A percentile compares a stretch with the other conserved stretches of the same genome.
Conservation (phyloP, 495 filamentous ascomycete species). For the Aspergillus hancockii region DNA sequence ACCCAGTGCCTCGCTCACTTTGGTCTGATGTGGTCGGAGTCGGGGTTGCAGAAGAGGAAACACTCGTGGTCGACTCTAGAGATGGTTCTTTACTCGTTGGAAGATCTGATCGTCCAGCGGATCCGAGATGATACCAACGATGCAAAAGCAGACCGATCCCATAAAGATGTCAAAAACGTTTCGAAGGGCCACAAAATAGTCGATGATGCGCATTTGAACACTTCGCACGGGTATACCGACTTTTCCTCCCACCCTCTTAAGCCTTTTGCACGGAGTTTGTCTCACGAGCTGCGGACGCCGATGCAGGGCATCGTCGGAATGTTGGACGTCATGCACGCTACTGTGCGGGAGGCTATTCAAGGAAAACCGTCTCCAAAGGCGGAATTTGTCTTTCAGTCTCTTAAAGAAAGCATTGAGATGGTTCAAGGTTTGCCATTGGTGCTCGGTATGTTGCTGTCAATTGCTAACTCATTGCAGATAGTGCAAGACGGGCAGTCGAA, state of each 20-base stretch:
- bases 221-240: conserved; percentile 25
- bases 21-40: conserved; percentile 71
- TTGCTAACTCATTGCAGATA: conserved; percentile 48
- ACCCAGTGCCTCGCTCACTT: conserved; percentile 74
- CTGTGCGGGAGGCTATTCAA: conserved; percentile 68
- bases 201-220: conserved; percentile 28
- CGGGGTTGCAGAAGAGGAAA: conserved; percentile 56
- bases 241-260: conserved; percentile 66
- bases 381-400: conserved; percentile 57
- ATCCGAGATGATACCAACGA: conserved; percentile 53
- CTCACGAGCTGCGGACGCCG: conserved; percentile 77
- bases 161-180: conserved; percentile 21
- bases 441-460: not conserved
- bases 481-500: conserved; percentile 75
- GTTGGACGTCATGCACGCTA: conserved; percentile 84
- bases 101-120: conserved; percentile 67
- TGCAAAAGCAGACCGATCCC: conserved; percentile 23
- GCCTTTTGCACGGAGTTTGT: conserved; percentile 76
- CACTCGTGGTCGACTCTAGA: conserved; percentile 73
- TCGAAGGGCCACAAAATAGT: conserved; percentile 32
- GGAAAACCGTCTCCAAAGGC: conserved; percentile 51
- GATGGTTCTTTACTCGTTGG: conserved; percentile 73
- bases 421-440: conserved; percentile 52
- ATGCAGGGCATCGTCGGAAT: conserved; percentile 88
- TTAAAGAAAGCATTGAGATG: conserved; percentile 75